These are phyloP conservation scores for Arthroderma sp. DNA, from an alignment of 2,329 filamentous ascomycete species.

Conservation along the genomic window DNA sequence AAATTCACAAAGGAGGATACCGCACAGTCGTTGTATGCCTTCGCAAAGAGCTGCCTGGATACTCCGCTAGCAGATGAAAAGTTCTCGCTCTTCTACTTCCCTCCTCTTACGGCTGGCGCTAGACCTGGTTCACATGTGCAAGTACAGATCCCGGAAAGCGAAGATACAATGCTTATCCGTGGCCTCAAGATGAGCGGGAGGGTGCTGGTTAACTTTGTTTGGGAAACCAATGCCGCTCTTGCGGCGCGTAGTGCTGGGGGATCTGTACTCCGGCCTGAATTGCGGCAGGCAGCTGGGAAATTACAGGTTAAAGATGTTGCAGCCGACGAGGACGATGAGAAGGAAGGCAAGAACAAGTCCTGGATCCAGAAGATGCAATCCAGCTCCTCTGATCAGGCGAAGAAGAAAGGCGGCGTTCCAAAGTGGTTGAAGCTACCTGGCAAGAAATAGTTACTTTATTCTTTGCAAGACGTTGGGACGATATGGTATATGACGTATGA, in stretches of 20 bases:
- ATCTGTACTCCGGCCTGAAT: conserved; percentile 49
- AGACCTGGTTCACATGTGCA: conserved; percentile 15
- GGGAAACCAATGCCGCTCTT: conserved; percentile 52
- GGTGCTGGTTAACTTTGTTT: conserved; percentile 64
- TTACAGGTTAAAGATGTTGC: conserved; percentile 52
- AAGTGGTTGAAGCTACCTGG: conserved; percentile 62
- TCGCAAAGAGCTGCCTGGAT: conserved; percentile 60
- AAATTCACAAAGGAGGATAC: conserved; percentile 58
- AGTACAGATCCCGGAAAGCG: conserved; percentile 33
- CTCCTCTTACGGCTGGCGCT: conserved; percentile 18
- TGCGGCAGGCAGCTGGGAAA: conserved; percentile 52
- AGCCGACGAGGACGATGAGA: conserved; percentile 26
- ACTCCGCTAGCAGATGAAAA: conserved; percentile 43
- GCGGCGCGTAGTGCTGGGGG: conserved; percentile 40
- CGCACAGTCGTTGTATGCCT: conserved; percentile 58
- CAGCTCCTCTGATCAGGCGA: conserved; percentile 22
- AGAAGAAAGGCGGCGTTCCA: conserved; percentile 38
- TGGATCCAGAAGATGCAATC: conserved; percentile 27
- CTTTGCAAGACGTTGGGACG: background rate
- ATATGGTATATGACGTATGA: background rate
- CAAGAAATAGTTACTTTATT: conserved; percentile 50
- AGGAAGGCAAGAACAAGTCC: conserved; percentile 24
- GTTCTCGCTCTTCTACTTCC: conserved; percentile 59
- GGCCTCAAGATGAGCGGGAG: conserved; percentile 58
- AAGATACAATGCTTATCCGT: conserved; percentile 49